Conservation (phyloP, 257 asterid genomes). For the Prunella vulgaris region DNA sequence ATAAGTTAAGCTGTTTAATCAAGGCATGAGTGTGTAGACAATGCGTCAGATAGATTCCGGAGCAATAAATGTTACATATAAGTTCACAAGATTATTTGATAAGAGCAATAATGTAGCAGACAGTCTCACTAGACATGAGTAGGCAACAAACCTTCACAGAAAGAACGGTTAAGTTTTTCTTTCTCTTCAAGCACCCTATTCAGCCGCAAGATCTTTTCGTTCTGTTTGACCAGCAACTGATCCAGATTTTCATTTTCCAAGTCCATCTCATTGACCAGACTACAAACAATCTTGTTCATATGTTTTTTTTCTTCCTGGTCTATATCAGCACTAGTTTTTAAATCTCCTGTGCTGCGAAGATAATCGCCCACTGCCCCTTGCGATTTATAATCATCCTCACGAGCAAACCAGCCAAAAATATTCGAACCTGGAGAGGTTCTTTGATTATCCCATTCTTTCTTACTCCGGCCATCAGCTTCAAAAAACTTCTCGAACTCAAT, state of each 20-base stretch:
- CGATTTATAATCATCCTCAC: conserved; percentile 26
- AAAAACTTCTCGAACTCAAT: conserved; percentile 31
- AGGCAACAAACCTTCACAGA: conserved; percentile 60
- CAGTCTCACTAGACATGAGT: conserved; percentile 1
- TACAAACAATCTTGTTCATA: conserved; percentile 43
- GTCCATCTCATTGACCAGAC: conserved; percentile 63
- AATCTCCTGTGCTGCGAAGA: conserved; percentile 23
- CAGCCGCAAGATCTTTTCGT: conserved; percentile 51
- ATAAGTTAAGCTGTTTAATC: conserved; percentile 2
- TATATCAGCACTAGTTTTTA: conserved; percentile 20
- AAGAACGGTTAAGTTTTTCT: conserved; percentile 65
- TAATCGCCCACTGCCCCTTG: conserved; percentile 28
- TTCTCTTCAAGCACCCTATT: conserved; percentile 84
- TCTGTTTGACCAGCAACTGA: conserved; percentile 47
- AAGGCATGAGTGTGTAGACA: no score
- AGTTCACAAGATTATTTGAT: neutral
- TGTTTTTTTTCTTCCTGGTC: conserved; percentile 29
- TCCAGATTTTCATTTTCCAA: conserved; percentile 59
- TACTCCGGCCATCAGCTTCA: conserved; percentile 22
- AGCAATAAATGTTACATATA: neutral
- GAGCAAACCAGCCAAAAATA: conserved; percentile 33
- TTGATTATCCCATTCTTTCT: conserved; percentile 20
- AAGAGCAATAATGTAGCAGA: neutral
- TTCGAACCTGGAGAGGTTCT: conserved; percentile 13
- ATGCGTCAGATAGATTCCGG: neutral